Evolutionary conservation across 2,329 filamentous ascomycete species (phyloP), one percentile per base, ranked within the genome.

Genomic region (Trichoderma sp.): DNA sequence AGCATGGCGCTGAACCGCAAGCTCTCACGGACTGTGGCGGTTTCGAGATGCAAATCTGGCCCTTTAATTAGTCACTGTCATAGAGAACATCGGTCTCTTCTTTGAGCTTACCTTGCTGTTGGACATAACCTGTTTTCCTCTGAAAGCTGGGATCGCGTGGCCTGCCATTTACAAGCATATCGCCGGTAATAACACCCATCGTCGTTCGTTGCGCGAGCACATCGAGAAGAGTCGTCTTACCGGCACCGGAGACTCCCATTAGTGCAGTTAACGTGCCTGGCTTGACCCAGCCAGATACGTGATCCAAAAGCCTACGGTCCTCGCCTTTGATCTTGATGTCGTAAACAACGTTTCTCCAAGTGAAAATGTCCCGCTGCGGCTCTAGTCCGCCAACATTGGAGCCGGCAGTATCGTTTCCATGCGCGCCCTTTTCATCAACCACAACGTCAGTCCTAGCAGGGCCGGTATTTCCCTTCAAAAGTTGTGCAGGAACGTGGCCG

Each of bases 221-320:
- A 66, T 83, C 81, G 1, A 83, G 74, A 6, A 83, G 77, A 0
- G 81, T 83, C 1, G 81, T 83, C 72, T 83, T 83, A 0, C 81
- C 81, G 0, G 81, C 81, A 30, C 81, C 81, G 26, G 75, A 87
- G 0, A 89, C 87, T 51, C 90, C 87, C 87, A 90, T 90, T 6
- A 96, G 83, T 1, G 93, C 93, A 3, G 93, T 97, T 39, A 96
- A 81, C 1, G 92, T 96, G 34, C 94, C 94, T 0, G 94, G 94
- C 77, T 94, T 94, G 68, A 97, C 92, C 91, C 92, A 97, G 6
- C 94, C 94, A 73, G 92, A 88, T 1, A 97, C 91, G 68, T 94
- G 83, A 72, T 97, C 90, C 64, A 97, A 80, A 70, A 97, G 77
- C 21, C 90, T 86, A n/a, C 92, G 87, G 1, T 84, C 81, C 71